Base-by-base conservation (phyloP, 345 rosid species). In the Lumnitzera littorea region DNA sequence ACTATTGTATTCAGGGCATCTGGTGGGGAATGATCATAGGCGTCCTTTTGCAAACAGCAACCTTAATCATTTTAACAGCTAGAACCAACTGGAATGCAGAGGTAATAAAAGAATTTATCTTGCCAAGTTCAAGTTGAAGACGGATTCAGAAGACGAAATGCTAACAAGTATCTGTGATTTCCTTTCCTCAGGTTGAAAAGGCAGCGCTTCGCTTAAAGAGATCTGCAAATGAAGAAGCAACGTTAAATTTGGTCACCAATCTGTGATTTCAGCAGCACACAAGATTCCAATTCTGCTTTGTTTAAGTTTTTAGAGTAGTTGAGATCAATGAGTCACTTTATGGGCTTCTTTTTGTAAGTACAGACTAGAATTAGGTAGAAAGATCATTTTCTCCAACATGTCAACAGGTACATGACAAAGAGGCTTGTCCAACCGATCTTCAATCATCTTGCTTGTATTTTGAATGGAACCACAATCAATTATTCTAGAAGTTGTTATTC, bases 11-110 rank as follows among this genome's bases (percentile, higher is more conserved):
- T 55, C 78, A 91, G 96, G 98, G 98, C 14, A 87, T 92, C 16
- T 89, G 96, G 98, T 92, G 89, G 97, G 99, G 97, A 12, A 82
- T 94, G 88, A 76, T 90, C 16, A 58, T 73, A 46, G 96, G 98
- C 58, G 91, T 83, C 49, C 51, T 83, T 56, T 81, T 87, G 50
- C 96, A 90, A 58, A 90, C 95, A 15, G 2, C 54, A 23, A 77
- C 91, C 53, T 69, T 88, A 53, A 71, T 87, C 50, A 65, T 90
- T 55, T 74, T 90, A 48, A 83, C 97, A 6, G 82, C 82, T 20
- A 80, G 83, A 70, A 88, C 97, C 46, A 88, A 90, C 16, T 86
- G 99, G 97, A 55, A 63, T 27, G 67, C 71, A 1, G 90, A 90
- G 99, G 97, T 92, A 75, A 72, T 53, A 36, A 4, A 36, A 36